Evolutionary conservation across 139 green algal genomes (phyloP).

Genomic region (Asterochloris erici): DNA sequence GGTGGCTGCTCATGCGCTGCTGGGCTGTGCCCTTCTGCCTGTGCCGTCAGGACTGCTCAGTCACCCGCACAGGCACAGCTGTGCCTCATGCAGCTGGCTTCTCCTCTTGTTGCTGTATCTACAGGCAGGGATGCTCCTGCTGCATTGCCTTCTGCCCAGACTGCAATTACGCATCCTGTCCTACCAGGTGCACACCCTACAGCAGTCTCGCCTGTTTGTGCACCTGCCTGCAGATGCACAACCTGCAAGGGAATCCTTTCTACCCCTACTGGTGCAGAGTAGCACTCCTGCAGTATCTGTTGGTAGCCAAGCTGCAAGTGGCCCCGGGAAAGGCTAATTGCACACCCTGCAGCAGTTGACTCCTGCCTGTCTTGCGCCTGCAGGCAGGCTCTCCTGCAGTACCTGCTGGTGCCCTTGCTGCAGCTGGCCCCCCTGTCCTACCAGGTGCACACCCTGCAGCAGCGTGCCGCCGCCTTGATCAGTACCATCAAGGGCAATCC

Average conservation of each 20-base stretch:
- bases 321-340: neutral
- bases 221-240: no score
- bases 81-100: neutral
- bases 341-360: neutral
- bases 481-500: neutral
- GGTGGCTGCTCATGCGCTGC: no score
- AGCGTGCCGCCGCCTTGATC: neutral
- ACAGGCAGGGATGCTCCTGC: conserved; percentile 18
- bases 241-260: no score
- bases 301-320: neutral
- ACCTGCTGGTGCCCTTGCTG: conserved; percentile 20
- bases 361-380: neutral
- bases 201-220: neutral
- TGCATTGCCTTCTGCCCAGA: conserved; percentile 12
- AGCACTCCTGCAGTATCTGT: no score
- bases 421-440: neutral
- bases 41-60: no score
- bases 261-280: no score
- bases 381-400: conserved; percentile 22
- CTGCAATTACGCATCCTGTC: neutral
- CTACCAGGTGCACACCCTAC: neutral
- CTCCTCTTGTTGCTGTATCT: neutral
- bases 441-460: neutral
- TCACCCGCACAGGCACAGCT: neutral
- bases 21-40: no score